Evolutionary conservation across 2,329 filamentous ascomycete genomes (phyloP), one percentile per base, ranked within the genome.

Genomic region (Colletotrichum liaoningense): DNA sequence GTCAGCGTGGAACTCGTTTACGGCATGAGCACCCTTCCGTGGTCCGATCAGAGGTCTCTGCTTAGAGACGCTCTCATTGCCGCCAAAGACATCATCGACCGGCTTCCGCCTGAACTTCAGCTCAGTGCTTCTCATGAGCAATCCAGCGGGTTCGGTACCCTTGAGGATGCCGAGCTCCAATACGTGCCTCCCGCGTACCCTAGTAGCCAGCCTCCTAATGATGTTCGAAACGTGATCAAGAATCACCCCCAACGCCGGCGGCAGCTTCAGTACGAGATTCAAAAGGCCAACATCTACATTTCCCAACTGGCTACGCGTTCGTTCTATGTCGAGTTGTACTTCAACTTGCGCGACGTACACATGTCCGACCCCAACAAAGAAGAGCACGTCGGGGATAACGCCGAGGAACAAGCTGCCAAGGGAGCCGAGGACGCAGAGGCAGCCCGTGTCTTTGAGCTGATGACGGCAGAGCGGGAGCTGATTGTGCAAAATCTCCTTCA

Each of bases 211-310:
- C 85, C 87, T 0, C 78, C 84, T 9, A 84, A 88, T 74, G 88
- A 90, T 75, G 78, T 89, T 19, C 86, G 88, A 55, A 86, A 85
- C 52, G 81, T 85, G 8, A 84, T 90, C 71, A 86, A 86, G 67
- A 81, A 84, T 24, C 84, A 90, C 30, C 86, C 88, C 1, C 80
- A 83, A 30, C 84, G 86, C 3, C 87, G 89, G 2, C 86, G 90
- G 1, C 85, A 88, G 68, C 81, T 95, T 5, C 94, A 97, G 79
- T 95, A 92, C 76, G 95, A 97, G 82, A 97, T 98, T 35, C 95
- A 97, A 80, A 97, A 97, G 80, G 94, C 94, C 7, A 97, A 97
- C 80, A 94, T 98, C 52, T 95, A 96, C 79, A 91, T 92, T 2
- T 96, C 93, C 6, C 93, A 95, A 78, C 86, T 98, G 11, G 92